Evolutionary conservation across 2,329 filamentous ascomycete species (phyloP).

Genomic region (Neonectria punicea): DNA sequence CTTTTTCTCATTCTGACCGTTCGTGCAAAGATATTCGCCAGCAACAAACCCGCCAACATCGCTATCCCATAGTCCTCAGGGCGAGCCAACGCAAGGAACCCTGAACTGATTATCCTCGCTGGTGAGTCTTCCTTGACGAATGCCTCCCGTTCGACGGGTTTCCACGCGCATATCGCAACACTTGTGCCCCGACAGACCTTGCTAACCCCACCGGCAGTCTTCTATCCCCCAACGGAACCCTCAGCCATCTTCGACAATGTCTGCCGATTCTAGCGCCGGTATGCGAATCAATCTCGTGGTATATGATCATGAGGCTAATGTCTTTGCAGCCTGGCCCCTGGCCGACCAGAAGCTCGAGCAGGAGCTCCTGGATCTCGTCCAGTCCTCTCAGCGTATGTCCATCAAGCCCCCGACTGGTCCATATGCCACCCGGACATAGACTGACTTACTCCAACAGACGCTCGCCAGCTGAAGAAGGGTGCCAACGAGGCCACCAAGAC

Average conservation of each 20-base stretch:
- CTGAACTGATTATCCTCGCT: conserved; percentile 48
- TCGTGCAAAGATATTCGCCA: conserved; percentile 24
- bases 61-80: conserved; percentile 51
- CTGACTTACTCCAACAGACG: conserved; percentile 51
- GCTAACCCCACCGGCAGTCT: conserved; percentile 30
- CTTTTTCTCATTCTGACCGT: conserved; percentile 25
- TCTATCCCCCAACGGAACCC: conserved; percentile 27
- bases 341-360: conserved; percentile 80
- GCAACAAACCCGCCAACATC: conserved; percentile 25
- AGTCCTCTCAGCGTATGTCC: conserved; percentile 68
- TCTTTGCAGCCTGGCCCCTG: conserved; percentile 70
- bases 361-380: conserved; percentile 84
- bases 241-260: conserved; percentile 37
- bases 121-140: conserved; percentile 16
- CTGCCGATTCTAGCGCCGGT: conserved; percentile 42
- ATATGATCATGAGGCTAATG: conserved; percentile 28
- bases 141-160: not conserved
- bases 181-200: not conserved
- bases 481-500: conserved; percentile 80
- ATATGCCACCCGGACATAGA: conserved; percentile 12
- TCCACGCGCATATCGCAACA: not conserved
- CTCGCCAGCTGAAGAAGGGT: conserved; percentile 87
- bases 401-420: not conserved
- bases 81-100: conserved; percentile 72
- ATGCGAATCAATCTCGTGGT: conserved; percentile 1